Evolutionary conservation across 1,139 yeast genomes (phyloP).

Genomic region (Protomyces inundatus): DNA sequence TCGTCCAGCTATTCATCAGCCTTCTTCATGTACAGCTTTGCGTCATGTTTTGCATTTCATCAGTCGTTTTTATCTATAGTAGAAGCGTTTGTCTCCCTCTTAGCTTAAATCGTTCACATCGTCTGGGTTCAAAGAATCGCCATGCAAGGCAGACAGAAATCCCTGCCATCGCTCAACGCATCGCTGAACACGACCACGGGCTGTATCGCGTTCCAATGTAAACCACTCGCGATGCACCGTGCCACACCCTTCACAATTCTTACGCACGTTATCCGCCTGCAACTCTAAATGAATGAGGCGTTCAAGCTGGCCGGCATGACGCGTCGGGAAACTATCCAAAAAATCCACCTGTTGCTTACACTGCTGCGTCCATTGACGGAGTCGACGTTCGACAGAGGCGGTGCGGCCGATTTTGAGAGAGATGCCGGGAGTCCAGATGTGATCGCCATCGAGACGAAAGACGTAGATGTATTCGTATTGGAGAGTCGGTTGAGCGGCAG

Average conservation of each 20-base stretch:
- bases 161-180: not conserved
- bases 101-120: too few species aligned
- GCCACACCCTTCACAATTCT: slow-evolving; percentile 9
- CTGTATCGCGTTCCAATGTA: slow-evolving; percentile 8
- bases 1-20: not conserved
- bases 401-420: slow-evolving; percentile 24
- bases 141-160: not conserved
- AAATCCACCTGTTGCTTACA: slow-evolving; percentile 17
- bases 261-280: slow-evolving; percentile 11
- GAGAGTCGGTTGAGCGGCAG: not conserved
- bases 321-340: slow-evolving; percentile 7
- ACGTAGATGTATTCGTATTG: slow-evolving; percentile 6
- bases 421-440: slow-evolving; percentile 6
- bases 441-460: slow-evolving; percentile 22
- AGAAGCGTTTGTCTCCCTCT: too few species aligned
- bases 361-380: slow-evolving; percentile 15
- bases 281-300: slow-evolving; percentile 15
- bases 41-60: too few species aligned
- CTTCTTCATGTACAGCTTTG: too few species aligned
- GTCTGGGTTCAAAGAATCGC: too few species aligned
- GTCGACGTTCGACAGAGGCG: slow-evolving; percentile 7
- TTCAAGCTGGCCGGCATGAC: slow-evolving; percentile 6
- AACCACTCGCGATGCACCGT: slow-evolving; percentile 20
- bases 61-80: too few species aligned
- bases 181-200: slow-evolving; percentile 8